Evolutionary conservation across 805 yeast genomes (phyloP).

Genomic region (Blastobotrys americana): DNA sequence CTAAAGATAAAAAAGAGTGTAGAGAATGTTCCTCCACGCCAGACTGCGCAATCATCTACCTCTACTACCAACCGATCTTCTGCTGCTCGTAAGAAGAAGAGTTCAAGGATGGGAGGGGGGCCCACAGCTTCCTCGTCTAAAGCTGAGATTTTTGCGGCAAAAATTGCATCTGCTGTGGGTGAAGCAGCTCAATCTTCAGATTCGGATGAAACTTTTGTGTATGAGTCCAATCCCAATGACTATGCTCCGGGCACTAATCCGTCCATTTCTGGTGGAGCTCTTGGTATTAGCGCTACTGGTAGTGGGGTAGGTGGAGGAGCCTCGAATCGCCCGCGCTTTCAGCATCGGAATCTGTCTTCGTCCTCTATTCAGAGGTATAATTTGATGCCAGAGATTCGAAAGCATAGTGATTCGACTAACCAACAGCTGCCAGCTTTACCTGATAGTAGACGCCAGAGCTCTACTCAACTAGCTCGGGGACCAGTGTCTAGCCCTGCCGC

Average conservation of each 20-base stretch:
- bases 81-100: conserved; percentile 35
- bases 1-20: conserved; percentile 24
- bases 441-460: neutral
- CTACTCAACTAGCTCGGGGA: neutral
- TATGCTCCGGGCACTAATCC: conserved; percentile 1
- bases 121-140: conserved; percentile 37
- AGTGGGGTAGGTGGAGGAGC: neutral
- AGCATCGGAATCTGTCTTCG: conserved; percentile 19
- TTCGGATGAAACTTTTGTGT: conserved; percentile 93
- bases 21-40: conserved; percentile 22
- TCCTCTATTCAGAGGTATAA: conserved; percentile 10
- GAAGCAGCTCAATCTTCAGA: conserved; percentile 75
- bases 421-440: neutral
- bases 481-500: neutral
- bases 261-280: neutral
- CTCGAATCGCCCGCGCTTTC: conserved; percentile 17
- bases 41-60: neutral
- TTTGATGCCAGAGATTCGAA: neutral
- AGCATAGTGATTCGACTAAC: neutral
- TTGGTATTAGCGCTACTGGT: neutral
- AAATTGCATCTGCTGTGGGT: conserved; percentile 87
- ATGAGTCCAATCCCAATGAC: conserved; percentile 46
- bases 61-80: conserved; percentile 2
- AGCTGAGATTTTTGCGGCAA: conserved; percentile 93
- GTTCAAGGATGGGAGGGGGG: conserved; percentile 33